Evolutionary conservation across 2,329 filamentous ascomycete species (phyloP), one percentile per base, ranked within the genome.

Genomic region (Phialemoniopsis sp.): DNA sequence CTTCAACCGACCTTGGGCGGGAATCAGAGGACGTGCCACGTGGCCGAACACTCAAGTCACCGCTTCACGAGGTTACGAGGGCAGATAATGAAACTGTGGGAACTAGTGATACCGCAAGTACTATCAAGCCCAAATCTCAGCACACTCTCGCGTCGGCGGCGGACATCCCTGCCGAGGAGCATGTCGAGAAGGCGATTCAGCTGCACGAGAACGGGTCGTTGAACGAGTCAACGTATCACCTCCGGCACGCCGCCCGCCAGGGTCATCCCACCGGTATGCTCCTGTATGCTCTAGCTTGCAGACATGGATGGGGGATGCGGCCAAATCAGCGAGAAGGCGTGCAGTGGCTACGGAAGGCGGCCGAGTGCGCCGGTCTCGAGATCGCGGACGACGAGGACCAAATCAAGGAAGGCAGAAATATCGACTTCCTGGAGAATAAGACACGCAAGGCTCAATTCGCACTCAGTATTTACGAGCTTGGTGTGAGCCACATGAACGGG

Each of bases 221-320:
- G 21, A 89, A 90, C 46, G 90, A 97, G 62, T 97, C 91, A 0
- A 97, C 93, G 1, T 98, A 97, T 57, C 93, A 98, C 58, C 75
- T 98, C 33, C 85, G 93, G 28, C 78, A 95, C 43, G 93, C 93
- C 4, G 91, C 93, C 1, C 82, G 83, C 51, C 83, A 87, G 41
- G 87, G 89, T 34, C 79, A 95, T 42, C 87, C 93, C 1, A 95
- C 91, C 0, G 93, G 85, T 16, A 98, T 98, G 93, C 78, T 98
- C 12, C 73, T 97, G 26, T 98, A 96, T 60, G 93, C 91, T 5
- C 74, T 98, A 29, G 93, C 93, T 10, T 97, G 91, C 57, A 80
- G 93, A 36, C 93, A 98, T 57, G 93, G 93, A 36, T 98, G 93
- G 93, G 93, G 93, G 14, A 96, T 97, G 88, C 83, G 90, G 9